Percentiles rank a stretch among this genome's conserved stretches.
These are phyloP conservation scores for Psilocybe tampanensis DNA, from an alignment of 768 basidiomycete genomes.

Conservation along the genomic window DNA sequence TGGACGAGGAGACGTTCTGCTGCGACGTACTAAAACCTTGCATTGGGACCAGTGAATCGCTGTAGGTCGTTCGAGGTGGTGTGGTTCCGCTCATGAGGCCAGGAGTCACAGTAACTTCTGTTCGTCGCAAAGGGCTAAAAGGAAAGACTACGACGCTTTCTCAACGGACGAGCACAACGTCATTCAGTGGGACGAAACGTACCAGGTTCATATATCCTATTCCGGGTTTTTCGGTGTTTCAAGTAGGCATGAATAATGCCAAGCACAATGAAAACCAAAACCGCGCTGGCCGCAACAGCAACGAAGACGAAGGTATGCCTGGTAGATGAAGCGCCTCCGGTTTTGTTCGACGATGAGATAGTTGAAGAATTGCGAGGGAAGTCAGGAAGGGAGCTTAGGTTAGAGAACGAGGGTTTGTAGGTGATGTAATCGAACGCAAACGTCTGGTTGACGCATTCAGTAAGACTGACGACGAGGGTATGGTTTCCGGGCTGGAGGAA, in stretches of 20 bases:
- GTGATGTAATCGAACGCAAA: slow-evolving; percentile 30
- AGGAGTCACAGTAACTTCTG: not conserved
- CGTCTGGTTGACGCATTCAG: slow-evolving; percentile 22
- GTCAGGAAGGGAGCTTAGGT: slow-evolving; percentile 18
- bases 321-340: slow-evolving; percentile 1
- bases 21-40: not conserved
- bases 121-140: not conserved
- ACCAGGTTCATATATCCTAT: slow-evolving; percentile 3
- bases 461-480: slow-evolving; percentile 24
- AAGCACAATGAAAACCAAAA: slow-evolving; percentile 3
- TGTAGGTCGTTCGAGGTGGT: not conserved
- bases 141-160: slow-evolving; percentile 1
- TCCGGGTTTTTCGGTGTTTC: not conserved
- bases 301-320: slow-evolving; percentile 2
- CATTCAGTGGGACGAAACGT: not conserved
- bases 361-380: not conserved
- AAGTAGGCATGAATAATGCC: not conserved
- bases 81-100: not conserved
- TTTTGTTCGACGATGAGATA: not conserved
- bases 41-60: not conserved
- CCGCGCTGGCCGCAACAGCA: not conserved
- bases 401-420: slow-evolving; percentile 24
- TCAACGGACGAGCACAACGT: not conserved
- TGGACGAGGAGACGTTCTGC: not conserved
- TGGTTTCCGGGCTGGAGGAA: slow-evolving; percentile 24